Percentiles rank a stretch among this genome's conserved stretches.
Evolutionary conservation across 495 filamentous ascomycete species (phyloP).

Genomic region (Aspergillus leporis): DNA sequence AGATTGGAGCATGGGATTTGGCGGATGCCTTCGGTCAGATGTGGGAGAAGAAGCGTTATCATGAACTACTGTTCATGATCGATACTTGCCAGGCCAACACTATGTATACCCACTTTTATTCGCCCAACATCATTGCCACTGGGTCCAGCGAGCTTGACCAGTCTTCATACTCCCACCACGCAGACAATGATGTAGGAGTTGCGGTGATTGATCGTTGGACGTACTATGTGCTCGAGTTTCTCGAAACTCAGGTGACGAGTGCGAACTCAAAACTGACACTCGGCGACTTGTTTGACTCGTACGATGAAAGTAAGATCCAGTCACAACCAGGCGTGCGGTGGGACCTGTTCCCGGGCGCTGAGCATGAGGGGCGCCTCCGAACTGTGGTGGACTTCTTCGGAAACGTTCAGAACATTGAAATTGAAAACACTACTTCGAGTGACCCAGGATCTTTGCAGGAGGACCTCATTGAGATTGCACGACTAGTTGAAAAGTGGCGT

Average conservation of each 20-base stretch:
- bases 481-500: constrained; percentile 53
- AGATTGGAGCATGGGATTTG: constrained; percentile 93
- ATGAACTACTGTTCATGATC: constrained; percentile 99
- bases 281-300: constrained; percentile 92
- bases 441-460: constrained; percentile 64
- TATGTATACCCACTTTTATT: constrained; percentile 98
- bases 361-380: constrained; percentile 70
- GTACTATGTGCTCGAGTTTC: constrained; percentile 96
- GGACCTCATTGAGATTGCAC: constrained; percentile 69
- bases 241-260: constrained; percentile 85
- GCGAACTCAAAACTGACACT: constrained; percentile 80
- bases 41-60: constrained; percentile 98
- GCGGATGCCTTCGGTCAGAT: constrained; percentile 99
- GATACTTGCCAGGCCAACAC: constrained; percentile 99
- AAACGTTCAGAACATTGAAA: constrained; percentile 94
- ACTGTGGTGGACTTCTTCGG: constrained; percentile 96
- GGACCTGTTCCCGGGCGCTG: constrained; percentile 84
- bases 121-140: constrained; percentile 94
- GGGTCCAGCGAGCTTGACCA: constrained; percentile 92
- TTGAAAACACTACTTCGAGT: constrained; percentile 60
- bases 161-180: constrained; percentile 93
- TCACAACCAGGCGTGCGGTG: constrained; percentile 88
- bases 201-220: constrained; percentile 98
- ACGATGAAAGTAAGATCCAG: constrained; percentile 93
- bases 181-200: constrained; percentile 95